Percentiles rank a stretch among this genome's conserved stretches.
phyloP scores from a whole-genome alignment of 306 rosid species.

The Cicer judaicum region DNA sequence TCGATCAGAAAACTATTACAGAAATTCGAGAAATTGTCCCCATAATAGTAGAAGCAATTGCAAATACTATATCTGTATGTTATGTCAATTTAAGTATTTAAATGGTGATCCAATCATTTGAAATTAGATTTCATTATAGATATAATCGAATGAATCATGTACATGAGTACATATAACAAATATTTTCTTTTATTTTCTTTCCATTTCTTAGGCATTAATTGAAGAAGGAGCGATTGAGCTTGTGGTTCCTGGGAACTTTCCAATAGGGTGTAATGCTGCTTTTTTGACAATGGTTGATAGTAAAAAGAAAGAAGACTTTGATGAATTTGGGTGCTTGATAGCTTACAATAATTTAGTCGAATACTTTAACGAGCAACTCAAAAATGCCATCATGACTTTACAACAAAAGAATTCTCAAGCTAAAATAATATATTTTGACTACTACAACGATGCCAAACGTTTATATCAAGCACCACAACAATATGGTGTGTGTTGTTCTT shows the following conservation, averaged over 20 bases:
- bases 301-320: not conserved
- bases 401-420: slow-evolving; percentile 44
- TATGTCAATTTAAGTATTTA: not conserved
- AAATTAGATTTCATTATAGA: no score
- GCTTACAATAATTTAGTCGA: no score
- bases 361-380: no score
- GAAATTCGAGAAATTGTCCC: not conserved
- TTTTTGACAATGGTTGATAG: slow-evolving; percentile 27
- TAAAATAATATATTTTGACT: slow-evolving; percentile 55
- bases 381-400: not conserved
- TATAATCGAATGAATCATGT: no score
- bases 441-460: not conserved
- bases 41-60: not conserved
- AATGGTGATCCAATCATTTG: no score
- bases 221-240: not conserved
- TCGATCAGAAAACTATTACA: not conserved
- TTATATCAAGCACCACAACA: no score
- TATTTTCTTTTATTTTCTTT: not conserved
- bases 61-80: not conserved
- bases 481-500: no score
- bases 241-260: not conserved
- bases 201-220: not conserved
- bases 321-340: no score
- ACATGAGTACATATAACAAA: no score
- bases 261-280: not conserved